Evolutionary conservation across 208 protist species (phyloP), one percentile per base, ranked within the genome.

Genomic region (Trypanosomatidae sp.): DNA sequence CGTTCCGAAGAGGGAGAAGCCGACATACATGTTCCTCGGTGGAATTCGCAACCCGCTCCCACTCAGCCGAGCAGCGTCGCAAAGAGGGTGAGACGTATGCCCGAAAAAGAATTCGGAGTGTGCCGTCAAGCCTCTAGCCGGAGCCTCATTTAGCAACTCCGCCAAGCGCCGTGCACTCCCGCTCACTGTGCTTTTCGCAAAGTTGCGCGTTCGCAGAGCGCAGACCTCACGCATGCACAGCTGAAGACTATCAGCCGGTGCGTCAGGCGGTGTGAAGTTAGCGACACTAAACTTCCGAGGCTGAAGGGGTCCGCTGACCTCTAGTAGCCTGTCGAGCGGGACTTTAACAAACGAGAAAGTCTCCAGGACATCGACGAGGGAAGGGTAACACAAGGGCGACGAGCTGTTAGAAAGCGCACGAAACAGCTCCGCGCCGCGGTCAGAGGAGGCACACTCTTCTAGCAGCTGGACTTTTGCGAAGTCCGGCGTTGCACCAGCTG

Each of bases 241-340:
- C 66, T 90, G 70, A 39, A 89, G 28, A 2, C 49, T 39, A 9
- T 52, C 69, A 6, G 43, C 36, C 2, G 71, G 5, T 28, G 33
- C 6, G 4, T 36, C 28, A 3, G 7, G 13, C 19, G 73, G 53
- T 19, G 69, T 73, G 28, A 53, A 77, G 49, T 76, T 76, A 39
- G 83, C 84, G 22, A 95, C 73, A 70, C 88, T 93, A 74, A 91
- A 95, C 52, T 91, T 91, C 13, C 90, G 77, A 39, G 90, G 73
- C 56, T 83, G 90, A 22, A 97, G 79, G 1, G 89, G 90, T 33
- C 84, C 86, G 64, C 79, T 92, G 44, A 95, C 81, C 70, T 97
- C 92, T n/a, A 95, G 73, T 1, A 97, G 69, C 22, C 90, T 76
- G 13, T 81, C 90, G 19, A 97, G 81, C 8, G 92, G 89, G 62